Evolutionary conservation across 768 basidiomycete genomes (phyloP), one percentile per base, ranked within the genome.

Genomic region (Pleurotus cornucopiae): DNA sequence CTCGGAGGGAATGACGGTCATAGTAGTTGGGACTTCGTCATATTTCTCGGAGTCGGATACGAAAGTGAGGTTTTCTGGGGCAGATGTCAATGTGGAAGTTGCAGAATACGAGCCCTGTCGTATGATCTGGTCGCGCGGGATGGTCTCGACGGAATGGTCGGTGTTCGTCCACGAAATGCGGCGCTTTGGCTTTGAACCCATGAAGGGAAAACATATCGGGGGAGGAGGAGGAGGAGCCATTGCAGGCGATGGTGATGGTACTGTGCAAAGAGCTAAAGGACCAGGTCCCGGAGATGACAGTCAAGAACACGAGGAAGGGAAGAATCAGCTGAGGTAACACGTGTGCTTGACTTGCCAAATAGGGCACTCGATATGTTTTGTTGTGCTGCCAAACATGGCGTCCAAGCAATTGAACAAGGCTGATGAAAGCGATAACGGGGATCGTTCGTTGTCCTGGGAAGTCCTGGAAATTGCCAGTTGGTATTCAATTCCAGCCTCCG

Each of bases 21-120:
- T 57, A 13, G 69, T 63, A 12, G 64, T 60, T 5, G 76, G 73
- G 3, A 74, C 66, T 21, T 76, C 75, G 56, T 83, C 82, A 67
- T 85, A 86, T 46, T 72, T 72, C 60, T 86, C 85, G 1, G 84
- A 83, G 64, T 86, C 85, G 0, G 82, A 75, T 58, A 76, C 76
- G 61, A 86, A 86, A 2, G 80, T 75, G 16, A 86, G 69, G 59
- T 76, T 78, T 51, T 80, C 79, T 1, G 75, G 68, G 23, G 64
- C 64, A 38, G 77, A 72, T 20, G 75, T 69, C 44, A 79, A 59
- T 6, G 74, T 76, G 14, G 74, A 76, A 0, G 75, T 71, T 0
- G 76, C 72, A 0, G 81, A 80, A 57, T 71, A 70, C 44, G 80
- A 71, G 60, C 75, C 70, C 58, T 73, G 68, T 59, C 76, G 70